Conservation (phyloP, 495 filamentous ascomycete genomes). For the Penicillium coprophilum region DNA sequence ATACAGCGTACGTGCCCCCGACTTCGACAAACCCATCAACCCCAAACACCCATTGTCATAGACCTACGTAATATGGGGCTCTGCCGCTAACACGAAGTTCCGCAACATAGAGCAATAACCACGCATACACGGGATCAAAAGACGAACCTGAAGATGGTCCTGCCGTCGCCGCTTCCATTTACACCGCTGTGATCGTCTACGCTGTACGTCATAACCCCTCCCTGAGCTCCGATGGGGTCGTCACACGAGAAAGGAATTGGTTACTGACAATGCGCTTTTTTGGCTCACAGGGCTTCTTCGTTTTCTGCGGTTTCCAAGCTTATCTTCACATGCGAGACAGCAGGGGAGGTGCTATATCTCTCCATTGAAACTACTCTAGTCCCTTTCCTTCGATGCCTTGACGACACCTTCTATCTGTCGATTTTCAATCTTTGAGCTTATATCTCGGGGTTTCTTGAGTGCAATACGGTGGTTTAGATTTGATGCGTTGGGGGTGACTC, state of each 20-base stretch:
- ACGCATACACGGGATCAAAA: constrained; percentile 72
- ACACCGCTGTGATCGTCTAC: constrained; percentile 83
- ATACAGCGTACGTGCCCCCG: constrained; percentile 56
- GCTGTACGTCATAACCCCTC: constrained; percentile 56
- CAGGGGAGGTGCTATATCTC: constrained; percentile 76
- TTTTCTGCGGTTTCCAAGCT: constrained; percentile 87
- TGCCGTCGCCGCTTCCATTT: constrained; percentile 78
- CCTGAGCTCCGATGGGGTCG: background rate
- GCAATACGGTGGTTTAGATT: constrained; percentile 12
- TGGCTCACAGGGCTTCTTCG: constrained; percentile 68
- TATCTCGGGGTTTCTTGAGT: constrained; percentile 24
- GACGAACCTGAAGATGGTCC: constrained; percentile 71
- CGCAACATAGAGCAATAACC: constrained; percentile 60
- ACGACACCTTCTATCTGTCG: constrained; percentile 18
- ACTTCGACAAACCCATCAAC: background rate
- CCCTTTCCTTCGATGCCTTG: constrained; percentile 20
- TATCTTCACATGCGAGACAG: constrained; percentile 74
- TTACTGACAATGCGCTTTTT: constrained; percentile 10
- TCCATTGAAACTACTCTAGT: constrained; percentile 46
- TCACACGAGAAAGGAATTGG: background rate
- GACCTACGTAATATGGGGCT: background rate
- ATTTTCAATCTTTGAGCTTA: constrained; percentile 23
- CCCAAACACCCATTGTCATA: constrained; percentile 13
- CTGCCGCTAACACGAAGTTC: constrained; percentile 12
- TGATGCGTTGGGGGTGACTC: constrained; percentile 15